Evolutionary conservation across 2,329 filamentous ascomycete genomes (phyloP).

Genomic region (Drechslerella dactyloides): DNA sequence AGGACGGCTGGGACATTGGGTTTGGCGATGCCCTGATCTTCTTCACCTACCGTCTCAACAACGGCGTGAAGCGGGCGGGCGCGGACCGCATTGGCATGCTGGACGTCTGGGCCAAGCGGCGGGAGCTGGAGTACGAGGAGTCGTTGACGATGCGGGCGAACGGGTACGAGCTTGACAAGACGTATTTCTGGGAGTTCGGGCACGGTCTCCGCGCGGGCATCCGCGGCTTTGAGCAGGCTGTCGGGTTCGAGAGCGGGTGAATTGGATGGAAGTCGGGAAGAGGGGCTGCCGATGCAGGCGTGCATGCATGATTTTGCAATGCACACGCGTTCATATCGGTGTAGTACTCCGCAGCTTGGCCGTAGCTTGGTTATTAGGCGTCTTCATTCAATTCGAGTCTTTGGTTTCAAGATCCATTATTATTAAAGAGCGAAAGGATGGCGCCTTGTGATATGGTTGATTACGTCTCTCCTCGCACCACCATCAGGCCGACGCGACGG

Average conservation of each 20-base stretch:
- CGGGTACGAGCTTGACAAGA: conserved; percentile 53
- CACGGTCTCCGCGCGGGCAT: conserved; percentile 62
- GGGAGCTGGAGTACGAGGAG: conserved; percentile 62
- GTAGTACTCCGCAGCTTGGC: neutral
- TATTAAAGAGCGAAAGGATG: neutral
- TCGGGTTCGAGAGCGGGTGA: conserved; percentile 24
- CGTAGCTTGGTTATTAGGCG: neutral
- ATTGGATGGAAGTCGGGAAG: neutral
- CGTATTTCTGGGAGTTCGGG: conserved; percentile 62
- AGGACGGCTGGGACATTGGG: conserved; percentile 65
- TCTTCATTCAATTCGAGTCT: too few relatives aligned
- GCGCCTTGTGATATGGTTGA: neutral
- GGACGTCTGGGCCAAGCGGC: conserved; percentile 67
- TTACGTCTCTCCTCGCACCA: too few relatives aligned
- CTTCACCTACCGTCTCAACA: conserved; percentile 57
- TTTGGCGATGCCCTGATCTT: conserved; percentile 65
- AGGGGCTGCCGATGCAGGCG: neutral
- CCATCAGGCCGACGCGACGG: too few relatives aligned
- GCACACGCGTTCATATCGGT: neutral
- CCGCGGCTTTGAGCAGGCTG: conserved; percentile 57
- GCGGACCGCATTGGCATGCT: conserved; percentile 66
- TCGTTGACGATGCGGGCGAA: conserved; percentile 58
- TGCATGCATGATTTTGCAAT: too few relatives aligned
- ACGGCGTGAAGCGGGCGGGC: conserved; percentile 57
- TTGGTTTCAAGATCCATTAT: too few relatives aligned